A percentile compares a stretch with the other conserved stretches of the same genome.
Conservation (phyloP, 73 alveolate genomes). For the Urostyla sp. region DNA sequence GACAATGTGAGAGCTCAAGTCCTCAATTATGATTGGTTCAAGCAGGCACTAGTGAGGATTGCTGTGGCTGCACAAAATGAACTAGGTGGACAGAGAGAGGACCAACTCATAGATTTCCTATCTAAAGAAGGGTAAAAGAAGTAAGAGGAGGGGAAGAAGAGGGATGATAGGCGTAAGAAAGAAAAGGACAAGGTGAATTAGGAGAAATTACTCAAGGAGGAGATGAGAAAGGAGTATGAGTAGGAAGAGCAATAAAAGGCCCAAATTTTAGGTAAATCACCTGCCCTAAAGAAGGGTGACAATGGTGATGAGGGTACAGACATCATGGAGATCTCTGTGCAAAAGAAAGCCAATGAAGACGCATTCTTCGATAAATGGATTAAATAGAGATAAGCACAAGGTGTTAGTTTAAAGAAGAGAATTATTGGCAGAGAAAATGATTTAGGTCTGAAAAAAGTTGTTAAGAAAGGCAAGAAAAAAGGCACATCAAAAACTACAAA, state of each 20-base stretch:
- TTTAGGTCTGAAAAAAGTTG: background rate
- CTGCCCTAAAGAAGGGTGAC: background rate
- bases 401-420: slow-evolving; percentile 30
- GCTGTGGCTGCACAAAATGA: slow-evolving; percentile 45
- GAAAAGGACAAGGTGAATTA: background rate
- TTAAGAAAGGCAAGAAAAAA: too few species aligned
- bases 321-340: background rate
- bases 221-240: slow-evolving; percentile 32
- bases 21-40: slow-evolving; percentile 42
- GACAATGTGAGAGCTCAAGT: slow-evolving; percentile 22
- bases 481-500: too few species aligned
- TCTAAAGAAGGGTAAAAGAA: slow-evolving; percentile 6
- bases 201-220: slow-evolving; percentile 1
- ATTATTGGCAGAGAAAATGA: slow-evolving; percentile 46
- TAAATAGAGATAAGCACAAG: slow-evolving; percentile 43
- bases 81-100: slow-evolving; percentile 37
- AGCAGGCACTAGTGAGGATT: slow-evolving; percentile 23
- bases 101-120: background rate
- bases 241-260: slow-evolving; percentile 2
- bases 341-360: slow-evolving; percentile 23
- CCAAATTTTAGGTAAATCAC: slow-evolving; percentile 5
- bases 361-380: slow-evolving; percentile 57
- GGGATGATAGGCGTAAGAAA: slow-evolving; percentile 16
- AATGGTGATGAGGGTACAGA: background rate
- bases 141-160: slow-evolving; percentile 24